Evolutionary conservation across 148 eudicot genomes (phyloP).

Genomic region (Vaccinium darrowii): DNA sequence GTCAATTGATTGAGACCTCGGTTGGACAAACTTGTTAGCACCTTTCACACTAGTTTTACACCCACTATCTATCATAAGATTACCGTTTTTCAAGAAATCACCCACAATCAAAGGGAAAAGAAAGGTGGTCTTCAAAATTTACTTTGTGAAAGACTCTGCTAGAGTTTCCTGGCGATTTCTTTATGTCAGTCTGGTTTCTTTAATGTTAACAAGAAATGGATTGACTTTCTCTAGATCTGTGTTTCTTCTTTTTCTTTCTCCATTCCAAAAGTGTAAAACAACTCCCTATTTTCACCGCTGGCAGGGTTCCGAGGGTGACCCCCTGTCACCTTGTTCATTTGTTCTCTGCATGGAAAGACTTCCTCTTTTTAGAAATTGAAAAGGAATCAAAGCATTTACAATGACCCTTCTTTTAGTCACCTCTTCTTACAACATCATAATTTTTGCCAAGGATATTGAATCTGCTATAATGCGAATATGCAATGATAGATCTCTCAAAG

Average conservation of each 20-base stretch:
- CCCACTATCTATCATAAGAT: background rate
- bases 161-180: no score
- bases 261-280: no score
- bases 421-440: background rate
- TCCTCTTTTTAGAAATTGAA: background rate
- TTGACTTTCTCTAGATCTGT: no score
- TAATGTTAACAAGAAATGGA: no score
- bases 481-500: background rate
- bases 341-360: background rate
- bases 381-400: background rate
- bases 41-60: background rate
- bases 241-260: no score
- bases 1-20: background rate
- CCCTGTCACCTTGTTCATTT: background rate
- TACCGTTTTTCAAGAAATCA: background rate
- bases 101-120: background rate
- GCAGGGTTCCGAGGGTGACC: background rate
- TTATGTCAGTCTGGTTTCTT: no score
- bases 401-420: background rate
- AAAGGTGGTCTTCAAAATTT: background rate
- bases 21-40: background rate
- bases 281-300: background rate
- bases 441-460: background rate
- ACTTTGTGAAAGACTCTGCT: background rate
- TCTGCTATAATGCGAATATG: background rate